phyloP scores from a whole-genome alignment of 1,284 basidiomycete genomes.

The Cryptococcus floricola region DNA sequence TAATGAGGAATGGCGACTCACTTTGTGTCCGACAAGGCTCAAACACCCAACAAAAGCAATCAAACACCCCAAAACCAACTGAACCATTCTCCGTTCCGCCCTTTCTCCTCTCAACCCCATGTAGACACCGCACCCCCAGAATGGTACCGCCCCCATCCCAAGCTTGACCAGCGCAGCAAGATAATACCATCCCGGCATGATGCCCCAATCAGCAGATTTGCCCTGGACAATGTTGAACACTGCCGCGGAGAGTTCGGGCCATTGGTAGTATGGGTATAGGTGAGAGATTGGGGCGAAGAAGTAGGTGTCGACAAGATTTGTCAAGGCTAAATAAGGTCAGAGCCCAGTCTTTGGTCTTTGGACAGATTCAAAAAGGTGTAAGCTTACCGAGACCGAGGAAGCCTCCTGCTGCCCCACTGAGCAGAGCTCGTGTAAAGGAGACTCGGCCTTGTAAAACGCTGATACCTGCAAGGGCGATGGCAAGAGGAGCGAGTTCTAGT shows the following conservation, averaged over 20 bases:
- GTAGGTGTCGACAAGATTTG: constrained; percentile 60
- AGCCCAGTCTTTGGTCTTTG: not conserved
- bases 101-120: not conserved
- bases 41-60: not conserved
- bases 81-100: not conserved
- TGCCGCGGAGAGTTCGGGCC: constrained; percentile 80
- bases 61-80: not conserved
- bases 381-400: not conserved
- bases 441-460: not conserved
- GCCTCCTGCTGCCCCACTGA: not conserved
- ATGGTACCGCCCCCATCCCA: constrained; percentile 63
- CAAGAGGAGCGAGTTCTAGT: not conserved
- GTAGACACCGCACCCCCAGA: constrained; percentile 38
- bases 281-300: not conserved
- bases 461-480: not conserved
- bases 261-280: constrained; percentile 50
- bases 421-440: not conserved
- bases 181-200: constrained; percentile 70
- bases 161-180: constrained; percentile 74
- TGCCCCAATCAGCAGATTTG: constrained; percentile 87
- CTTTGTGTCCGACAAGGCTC: constrained; percentile 60
- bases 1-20: not conserved
- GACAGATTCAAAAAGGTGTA: not conserved
- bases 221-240: constrained; percentile 86
- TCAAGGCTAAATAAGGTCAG: constrained; percentile 53